Evolutionary conservation across 768 basidiomycete genomes (phyloP), one percentile per base, ranked within the genome.

Genomic region (Suillus clintonianus): DNA sequence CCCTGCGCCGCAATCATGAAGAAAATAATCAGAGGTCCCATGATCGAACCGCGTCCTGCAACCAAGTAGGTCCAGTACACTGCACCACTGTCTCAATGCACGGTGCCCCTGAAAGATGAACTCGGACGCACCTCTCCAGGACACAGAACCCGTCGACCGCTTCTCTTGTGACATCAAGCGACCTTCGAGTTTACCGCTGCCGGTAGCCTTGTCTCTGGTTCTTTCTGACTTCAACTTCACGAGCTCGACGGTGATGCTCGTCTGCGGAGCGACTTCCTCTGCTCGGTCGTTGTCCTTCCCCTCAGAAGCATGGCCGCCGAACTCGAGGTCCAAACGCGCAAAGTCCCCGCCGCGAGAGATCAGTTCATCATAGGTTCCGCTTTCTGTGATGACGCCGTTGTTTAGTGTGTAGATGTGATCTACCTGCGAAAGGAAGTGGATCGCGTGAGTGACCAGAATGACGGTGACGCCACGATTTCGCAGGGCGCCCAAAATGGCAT

Each of bases 151-250:
- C 0, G 85, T 89, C 17, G 82, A 82, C 14, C 90, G 80, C 67
- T 79, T 80, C 73, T 92, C 90, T 43, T 85, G 83, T 3, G 85
- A 81, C 59, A 91, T 89, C 27, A 92, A 78, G 24, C 85, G 81
- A 10, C 89, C 89, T 71, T 88, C 88, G 0, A 87, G 75, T 72
- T 85, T 88, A 5, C 88, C 88, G 0, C 81, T 86, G 0, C 87
- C 88, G 0, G n/a, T n/a, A n/a, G n/a, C n/a, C n/a, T n/a, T n/a
- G n/a, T n/a, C n/a, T n/a, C n/a, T n/a, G n/a, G n/a, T n/a, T n/a
- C n/a, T n/a, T n/a, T n/a, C n/a, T n/a, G n/a, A n/a, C n/a, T n/a
- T n/a, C n/a, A n/a, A n/a, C n/a, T n/a, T n/a, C n/a, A n/a, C n/a
- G n/a, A n/a, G n/a, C n/a, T n/a, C n/a, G n/a, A n/a, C n/a, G n/a